Base-by-base conservation (phyloP, 2,329 filamentous ascomycete genomes). In the Penicillium oxalicum region DNA sequence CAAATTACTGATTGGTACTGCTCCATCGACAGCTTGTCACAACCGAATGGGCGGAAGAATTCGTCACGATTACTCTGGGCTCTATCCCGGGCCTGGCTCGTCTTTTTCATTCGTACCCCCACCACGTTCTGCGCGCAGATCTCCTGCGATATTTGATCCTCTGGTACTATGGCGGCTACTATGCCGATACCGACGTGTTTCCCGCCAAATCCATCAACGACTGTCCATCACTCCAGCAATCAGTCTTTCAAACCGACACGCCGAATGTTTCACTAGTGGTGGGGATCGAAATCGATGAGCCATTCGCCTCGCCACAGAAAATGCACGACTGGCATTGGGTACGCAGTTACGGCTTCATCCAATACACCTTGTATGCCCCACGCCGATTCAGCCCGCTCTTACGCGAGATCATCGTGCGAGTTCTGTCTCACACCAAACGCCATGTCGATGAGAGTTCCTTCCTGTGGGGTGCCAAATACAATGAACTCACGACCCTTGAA, bases 101-200 rank as follows among this genome's bases (percentile, higher is more conserved):
- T 1, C 28, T 61, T 3, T 68, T 66, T 49, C 51, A 60, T 29
- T 61, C 62, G 34, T 68, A 66, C 29, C 65, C 65, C 0, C 55
- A 84, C 71, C 11, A 76, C 68, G 53, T 78, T 63, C 50, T 74
- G 64, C 4, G 80, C 74, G 36, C 82, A 74, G 37, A 83, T 66
- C 24, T 72, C 55, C 53, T 72, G 9, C 65, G 66, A 12, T 69
- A 69, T 39, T 53, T 69, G 4, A 49, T 69, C 2, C 48, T 69
- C 4, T 69, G 66, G 63, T 67, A 67, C 46, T 59, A 62, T 26
- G 67, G 66, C 9, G 67, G 67, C 27, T 67, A 63, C 49, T 69
- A 68, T 37, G 61, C 65, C 9, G 67, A 69, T 29, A 59, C 62
- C 25, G 66, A 69, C 29, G 52, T 66, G 12, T 62, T 52, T 29